Evolutionary conservation across 305 asterid genomes (phyloP).

Genomic region (Fraxinus ornus): DNA sequence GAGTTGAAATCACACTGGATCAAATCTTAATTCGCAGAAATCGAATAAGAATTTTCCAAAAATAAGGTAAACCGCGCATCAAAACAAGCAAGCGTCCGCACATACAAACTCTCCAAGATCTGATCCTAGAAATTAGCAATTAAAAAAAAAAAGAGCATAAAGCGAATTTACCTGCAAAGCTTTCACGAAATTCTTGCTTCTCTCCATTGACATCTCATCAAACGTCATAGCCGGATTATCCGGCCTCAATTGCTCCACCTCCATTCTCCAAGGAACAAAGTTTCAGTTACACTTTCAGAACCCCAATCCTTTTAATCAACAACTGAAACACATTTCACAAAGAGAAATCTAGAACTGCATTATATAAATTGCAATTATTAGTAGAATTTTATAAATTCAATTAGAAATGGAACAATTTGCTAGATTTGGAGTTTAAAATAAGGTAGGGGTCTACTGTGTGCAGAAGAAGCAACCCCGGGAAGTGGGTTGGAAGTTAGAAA

Average conservation of each 20-base stretch:
- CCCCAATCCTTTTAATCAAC: background rate
- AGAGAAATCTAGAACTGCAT: background rate
- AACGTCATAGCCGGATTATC: constrained; percentile 51
- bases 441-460: constrained; percentile 24
- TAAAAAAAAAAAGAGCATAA: background rate
- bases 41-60: background rate
- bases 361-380: background rate
- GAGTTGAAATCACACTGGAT: background rate
- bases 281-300: constrained; percentile 13
- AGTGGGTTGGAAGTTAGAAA: constrained; percentile 9
- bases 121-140: background rate
- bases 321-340: background rate
- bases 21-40: background rate
- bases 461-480: constrained; percentile 39
- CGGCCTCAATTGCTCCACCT: constrained; percentile 41
- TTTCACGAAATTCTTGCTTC: constrained; percentile 74
- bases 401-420: background rate
- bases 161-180: constrained; percentile 69
- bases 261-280: constrained; percentile 37
- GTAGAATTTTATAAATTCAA: background rate
- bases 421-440: constrained; percentile 21
- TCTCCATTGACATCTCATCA: constrained; percentile 67
- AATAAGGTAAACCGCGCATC: background rate
- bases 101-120: background rate
- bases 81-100: background rate